phyloP scores from a whole-genome alignment of 2,329 filamentous ascomycete species.

The Pseudogymnoascus verrucosus region DNA sequence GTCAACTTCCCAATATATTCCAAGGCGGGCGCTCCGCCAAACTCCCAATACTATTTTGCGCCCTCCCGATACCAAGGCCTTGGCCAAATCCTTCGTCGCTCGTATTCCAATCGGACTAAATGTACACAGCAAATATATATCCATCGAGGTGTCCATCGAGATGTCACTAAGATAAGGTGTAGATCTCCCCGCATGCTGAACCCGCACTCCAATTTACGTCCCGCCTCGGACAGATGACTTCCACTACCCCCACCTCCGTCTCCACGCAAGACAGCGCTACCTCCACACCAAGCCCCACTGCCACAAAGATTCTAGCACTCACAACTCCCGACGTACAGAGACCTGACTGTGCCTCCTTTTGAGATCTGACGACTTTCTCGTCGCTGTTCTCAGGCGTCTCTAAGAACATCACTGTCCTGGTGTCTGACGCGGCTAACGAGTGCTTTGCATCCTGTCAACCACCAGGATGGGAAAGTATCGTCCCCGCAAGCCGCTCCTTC shows the following conservation, averaged over 20 bases:
- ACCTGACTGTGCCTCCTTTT: background rate
- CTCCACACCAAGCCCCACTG: background rate
- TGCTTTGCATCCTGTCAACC: background rate
- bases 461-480: background rate
- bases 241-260: background rate
- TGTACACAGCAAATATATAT: background rate
- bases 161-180: background rate
- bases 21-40: background rate
- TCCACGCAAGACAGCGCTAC: too few species aligned
- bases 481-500: background rate
- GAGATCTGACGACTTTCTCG: background rate
- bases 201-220: background rate
- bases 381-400: background rate
- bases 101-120: background rate
- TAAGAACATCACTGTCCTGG: background rate
- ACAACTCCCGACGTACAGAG: background rate
- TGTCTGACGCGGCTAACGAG: background rate
- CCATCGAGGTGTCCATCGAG: background rate
- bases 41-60: background rate
- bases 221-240: background rate
- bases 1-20: background rate
- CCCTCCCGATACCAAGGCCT: background rate
- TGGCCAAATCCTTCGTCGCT: background rate
- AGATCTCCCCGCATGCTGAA: background rate
- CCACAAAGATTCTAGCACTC: background rate